Evolutionary conservation across 495 filamentous ascomycete genomes (phyloP), one percentile per base, ranked within the genome.

Genomic region (Neurospora sp.): DNA sequence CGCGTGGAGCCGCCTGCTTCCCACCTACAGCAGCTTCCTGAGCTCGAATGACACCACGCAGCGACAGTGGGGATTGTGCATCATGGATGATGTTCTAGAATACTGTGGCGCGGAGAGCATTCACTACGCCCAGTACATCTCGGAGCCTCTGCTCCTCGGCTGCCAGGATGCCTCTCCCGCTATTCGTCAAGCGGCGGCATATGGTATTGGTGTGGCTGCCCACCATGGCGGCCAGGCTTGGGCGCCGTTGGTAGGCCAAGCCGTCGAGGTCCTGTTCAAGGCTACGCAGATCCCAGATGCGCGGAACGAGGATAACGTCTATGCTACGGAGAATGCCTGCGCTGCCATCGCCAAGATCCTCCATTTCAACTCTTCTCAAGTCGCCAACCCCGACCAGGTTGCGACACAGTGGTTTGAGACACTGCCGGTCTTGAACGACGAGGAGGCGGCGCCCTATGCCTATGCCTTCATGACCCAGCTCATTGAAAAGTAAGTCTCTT

Each of bases 31-130:
- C 74, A 85, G 85, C 31, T 98, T 98, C 80, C 91, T 97, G 80
- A 90, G 88, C 48, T 96, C 92, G 74, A 76, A 82, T 20, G 96
- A 98, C 79, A 88, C 94, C 0, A 98, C 95, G 9, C 95, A 98
- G 81, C 90, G 96, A 9, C 96, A 99, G 80, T 99, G 96, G 96
- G 96, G 94, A 16, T 86, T 98, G 71, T 99, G 96, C 85, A 98
- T 99, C 78, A 93, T 97, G 87, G 96, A 99, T 79, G 96, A 99
- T 76, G 94, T 98, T 20, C 88, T 99, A 37, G 96, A 99, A 79
- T 99, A 98, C 85, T 98, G 95, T 78, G 93, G 94, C 6, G 87
- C 89, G 1, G 88, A 96, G 66, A 92, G 91, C 72, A 96, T 90
- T 87, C 88, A 88, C 75, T 98, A 95, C 80, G 90, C 91, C 77